These are phyloP conservation scores for Ploettnerulaceae sp. DNA, from an alignment of 2,329 filamentous ascomycete genomes.

Conservation along the genomic window DNA sequence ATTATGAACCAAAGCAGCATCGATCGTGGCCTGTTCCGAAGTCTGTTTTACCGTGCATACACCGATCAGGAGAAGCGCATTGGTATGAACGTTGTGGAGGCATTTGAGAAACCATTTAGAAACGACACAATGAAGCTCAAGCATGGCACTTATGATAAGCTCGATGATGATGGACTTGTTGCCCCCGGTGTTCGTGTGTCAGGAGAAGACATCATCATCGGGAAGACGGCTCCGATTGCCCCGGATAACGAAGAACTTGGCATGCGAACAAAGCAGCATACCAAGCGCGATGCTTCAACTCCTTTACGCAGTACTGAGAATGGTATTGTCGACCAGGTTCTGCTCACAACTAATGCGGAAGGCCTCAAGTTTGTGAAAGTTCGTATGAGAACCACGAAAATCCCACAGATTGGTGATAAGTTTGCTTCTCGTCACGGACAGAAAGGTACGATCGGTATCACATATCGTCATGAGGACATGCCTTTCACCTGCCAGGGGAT, in stretches of 20 bases:
- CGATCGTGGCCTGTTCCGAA: conserved; percentile 93
- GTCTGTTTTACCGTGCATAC: conserved; percentile 96
- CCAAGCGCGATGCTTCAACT: conserved; percentile 93
- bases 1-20: conserved; percentile 99
- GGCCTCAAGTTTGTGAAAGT: conserved; percentile 96
- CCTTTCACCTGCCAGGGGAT: conserved; percentile 91
- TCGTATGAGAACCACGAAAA: conserved; percentile 92
- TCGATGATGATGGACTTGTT: conserved; percentile 93
- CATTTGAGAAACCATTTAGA: conserved; percentile 92
- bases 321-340: conserved; percentile 90
- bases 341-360: conserved; percentile 91
- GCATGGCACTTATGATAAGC: conserved; percentile 93
- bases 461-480: conserved; percentile 97
- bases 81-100: conserved; percentile 85
- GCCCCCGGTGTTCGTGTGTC: conserved; percentile 91
- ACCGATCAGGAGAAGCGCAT: conserved; percentile 96
- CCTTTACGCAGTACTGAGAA: conserved; percentile 93
- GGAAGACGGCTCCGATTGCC: conserved; percentile 93
- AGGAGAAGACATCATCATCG: conserved; percentile 98
- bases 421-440: conserved; percentile 99
- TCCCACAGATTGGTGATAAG: conserved; percentile 98
- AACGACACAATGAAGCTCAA: conserved; percentile 87
- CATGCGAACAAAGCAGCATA: conserved; percentile 82
- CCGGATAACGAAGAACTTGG: conserved; percentile 91
- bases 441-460: conserved; percentile 98